Percentiles rank a stretch among this genome's conserved stretches.
These are phyloP conservation scores for Macrophomina tecta DNA, from an alignment of 2,329 filamentous ascomycete genomes.

Conservation along the genomic window DNA sequence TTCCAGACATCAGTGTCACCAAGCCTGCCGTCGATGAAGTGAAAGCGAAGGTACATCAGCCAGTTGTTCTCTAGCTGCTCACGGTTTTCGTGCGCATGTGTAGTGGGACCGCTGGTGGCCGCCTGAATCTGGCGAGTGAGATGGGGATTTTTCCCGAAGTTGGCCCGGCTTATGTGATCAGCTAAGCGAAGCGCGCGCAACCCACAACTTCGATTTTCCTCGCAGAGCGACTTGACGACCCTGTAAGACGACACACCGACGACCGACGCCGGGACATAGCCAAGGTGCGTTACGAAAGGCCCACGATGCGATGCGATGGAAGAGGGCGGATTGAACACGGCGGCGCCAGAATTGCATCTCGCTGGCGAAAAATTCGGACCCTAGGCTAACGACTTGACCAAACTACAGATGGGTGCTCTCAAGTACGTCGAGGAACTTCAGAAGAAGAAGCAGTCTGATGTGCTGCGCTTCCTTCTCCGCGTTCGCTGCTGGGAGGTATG, in stretches of 20 bases:
- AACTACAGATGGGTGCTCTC: conserved; percentile 89
- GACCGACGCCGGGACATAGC: conserved; percentile 33
- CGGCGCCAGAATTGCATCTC: conserved; percentile 11
- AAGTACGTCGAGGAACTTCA: conserved; percentile 99
- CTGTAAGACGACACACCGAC: conserved; percentile 36
- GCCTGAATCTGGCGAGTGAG: too few species aligned
- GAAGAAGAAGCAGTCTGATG: conserved; percentile 99
- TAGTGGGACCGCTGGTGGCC: background rate
- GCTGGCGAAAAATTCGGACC: conserved; percentile 2
- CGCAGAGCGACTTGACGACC: conserved; percentile 39
- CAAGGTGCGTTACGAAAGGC: conserved; percentile 38
- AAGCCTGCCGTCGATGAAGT: too few species aligned
- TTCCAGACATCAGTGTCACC: too few species aligned
- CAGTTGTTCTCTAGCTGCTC: too few species aligned
- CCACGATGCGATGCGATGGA: conserved; percentile 18
- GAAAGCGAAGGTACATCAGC: too few species aligned
- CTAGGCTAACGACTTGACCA: conserved; percentile 20
- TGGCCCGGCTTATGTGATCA: too few species aligned
- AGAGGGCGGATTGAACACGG: background rate
- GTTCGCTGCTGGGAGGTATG: conserved; percentile 97
- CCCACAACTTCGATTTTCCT: conserved; percentile 36
- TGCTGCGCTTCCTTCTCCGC: conserved; percentile 98
- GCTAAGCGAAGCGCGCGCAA: conserved; percentile 31
- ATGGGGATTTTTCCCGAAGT: too few species aligned
- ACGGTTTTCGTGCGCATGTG: too few species aligned